Percentiles rank a stretch among this genome's conserved stretches.
phyloP scores from a whole-genome alignment of 768 basidiomycete genomes.

The Myochromella boudieri region DNA sequence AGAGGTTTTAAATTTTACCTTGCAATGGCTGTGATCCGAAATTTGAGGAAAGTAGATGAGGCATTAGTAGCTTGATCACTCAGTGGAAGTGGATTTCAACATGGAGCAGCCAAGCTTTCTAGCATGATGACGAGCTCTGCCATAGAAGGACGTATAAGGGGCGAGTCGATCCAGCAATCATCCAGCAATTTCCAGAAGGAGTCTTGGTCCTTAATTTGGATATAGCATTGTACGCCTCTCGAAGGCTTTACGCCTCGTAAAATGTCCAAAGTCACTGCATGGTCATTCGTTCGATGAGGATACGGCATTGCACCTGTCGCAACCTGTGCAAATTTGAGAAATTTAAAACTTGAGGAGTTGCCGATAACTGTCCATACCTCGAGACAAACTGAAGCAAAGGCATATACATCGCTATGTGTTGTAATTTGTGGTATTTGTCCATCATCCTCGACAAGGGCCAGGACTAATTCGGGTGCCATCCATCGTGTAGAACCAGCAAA shows the following conservation, averaged over 20 bases:
- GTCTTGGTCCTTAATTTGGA: slow-evolving; percentile 29
- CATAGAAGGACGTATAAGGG: slow-evolving; percentile 43
- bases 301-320: slow-evolving; percentile 53
- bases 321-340: slow-evolving; percentile 38
- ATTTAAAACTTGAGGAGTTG: not conserved
- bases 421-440: slow-evolving; percentile 42
- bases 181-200: slow-evolving; percentile 45
- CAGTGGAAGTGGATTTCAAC: too few relatives aligned
- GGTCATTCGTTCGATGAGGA: slow-evolving; percentile 52
- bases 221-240: slow-evolving; percentile 27
- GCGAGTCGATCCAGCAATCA: slow-evolving; percentile 43
- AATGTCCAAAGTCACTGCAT: slow-evolving; percentile 56
- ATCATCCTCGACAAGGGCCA: slow-evolving; percentile 49
- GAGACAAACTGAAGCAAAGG: slow-evolving; percentile 58
- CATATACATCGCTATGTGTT: slow-evolving; percentile 57
- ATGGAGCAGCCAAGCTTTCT: slow-evolving; percentile 27
- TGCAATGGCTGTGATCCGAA: too few relatives aligned
- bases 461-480: slow-evolving; percentile 61
- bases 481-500: slow-evolving; percentile 50
- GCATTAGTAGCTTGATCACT: not conserved
- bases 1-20: too few relatives aligned
- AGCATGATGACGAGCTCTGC: slow-evolving; percentile 31
- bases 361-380: slow-evolving; percentile 38
- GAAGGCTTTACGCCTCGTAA: slow-evolving; percentile 50
- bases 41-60: too few relatives aligned